Evolutionary conservation across 352 stramenopile species (phyloP).

Genomic region (Phytopythium aichiense): DNA sequence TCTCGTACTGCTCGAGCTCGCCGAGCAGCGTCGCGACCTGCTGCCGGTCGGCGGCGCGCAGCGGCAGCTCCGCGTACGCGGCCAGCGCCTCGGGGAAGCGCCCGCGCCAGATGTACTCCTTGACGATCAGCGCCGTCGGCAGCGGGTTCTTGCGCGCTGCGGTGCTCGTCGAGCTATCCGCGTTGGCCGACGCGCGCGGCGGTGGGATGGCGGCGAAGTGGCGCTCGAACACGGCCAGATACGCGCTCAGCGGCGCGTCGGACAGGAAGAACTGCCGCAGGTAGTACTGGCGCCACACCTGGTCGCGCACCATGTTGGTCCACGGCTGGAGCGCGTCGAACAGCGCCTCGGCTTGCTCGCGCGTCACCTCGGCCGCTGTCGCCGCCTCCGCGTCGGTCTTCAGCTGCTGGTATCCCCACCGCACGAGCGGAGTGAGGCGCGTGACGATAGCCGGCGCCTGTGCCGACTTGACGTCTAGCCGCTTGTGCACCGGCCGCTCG

Average conservation of each 20-base stretch:
- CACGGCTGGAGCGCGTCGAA: constrained; percentile 41
- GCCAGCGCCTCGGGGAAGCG: constrained; percentile 51
- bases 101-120: constrained; percentile 52
- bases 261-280: constrained; percentile 62
- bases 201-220: constrained; percentile 12
- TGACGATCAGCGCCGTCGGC: constrained; percentile 25
- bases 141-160: constrained; percentile 24
- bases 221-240: constrained; percentile 23
- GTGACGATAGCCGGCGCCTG: constrained; percentile 24
- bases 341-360: constrained; percentile 12
- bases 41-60: constrained; percentile 22
- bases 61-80: constrained; percentile 37
- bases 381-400: background rate
- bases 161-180: constrained; percentile 15
- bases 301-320: constrained; percentile 40
- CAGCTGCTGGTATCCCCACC: constrained; percentile 30
- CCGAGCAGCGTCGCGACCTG: constrained; percentile 34
- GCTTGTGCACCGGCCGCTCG: constrained; percentile 3
- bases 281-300: constrained; percentile 57
- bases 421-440: constrained; percentile 30
- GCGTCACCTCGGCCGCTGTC: constrained; percentile 3
- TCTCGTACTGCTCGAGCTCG: constrained; percentile 54
- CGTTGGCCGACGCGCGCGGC: background rate
- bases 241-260: constrained; percentile 33
- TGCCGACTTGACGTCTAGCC: constrained; percentile 24